These are phyloP conservation scores for Alopecurus myosuroides DNA, from an alignment of 176 grass and related monocot genomes.

Conservation along the genomic window DNA sequence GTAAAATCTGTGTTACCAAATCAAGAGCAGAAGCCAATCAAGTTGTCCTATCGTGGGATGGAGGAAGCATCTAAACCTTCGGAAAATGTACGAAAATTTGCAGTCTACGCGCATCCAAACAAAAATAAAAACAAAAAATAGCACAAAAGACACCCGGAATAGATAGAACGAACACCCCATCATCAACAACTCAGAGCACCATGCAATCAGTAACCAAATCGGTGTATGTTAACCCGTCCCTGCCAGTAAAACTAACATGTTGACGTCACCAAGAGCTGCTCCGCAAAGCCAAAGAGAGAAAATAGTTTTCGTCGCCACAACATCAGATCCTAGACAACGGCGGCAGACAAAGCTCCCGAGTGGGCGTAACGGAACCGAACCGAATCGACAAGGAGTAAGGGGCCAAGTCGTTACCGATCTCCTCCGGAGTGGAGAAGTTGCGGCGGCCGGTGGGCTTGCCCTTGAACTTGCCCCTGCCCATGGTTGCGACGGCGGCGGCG, in stretches of 20 bases:
- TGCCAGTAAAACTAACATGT: not conserved
- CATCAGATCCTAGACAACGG: not conserved
- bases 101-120: conserved; percentile 9
- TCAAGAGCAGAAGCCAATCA: not conserved
- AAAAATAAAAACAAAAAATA: not conserved
- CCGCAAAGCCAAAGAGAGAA: not conserved
- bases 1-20: not conserved
- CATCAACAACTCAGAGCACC: not conserved
- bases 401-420: conserved; percentile 66
- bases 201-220: not conserved
- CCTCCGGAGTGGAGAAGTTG: conserved; percentile 92
- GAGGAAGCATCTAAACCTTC: conserved; percentile 2
- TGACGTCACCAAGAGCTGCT: conserved; percentile 1
- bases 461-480: conserved; percentile 98
- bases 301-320: not conserved
- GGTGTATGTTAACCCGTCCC: not conserved
- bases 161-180: not conserved
- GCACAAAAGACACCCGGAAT: not conserved
- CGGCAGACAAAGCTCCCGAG: not conserved
- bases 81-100: not conserved
- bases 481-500: conserved; percentile 22
- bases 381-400: not conserved
- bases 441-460: conserved; percentile 93
- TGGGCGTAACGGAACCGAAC: not conserved
- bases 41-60: not conserved